Evolutionary conservation across 768 basidiomycete species (phyloP), one percentile per base, ranked within the genome.

Genomic region (Amanita molliuscula): DNA sequence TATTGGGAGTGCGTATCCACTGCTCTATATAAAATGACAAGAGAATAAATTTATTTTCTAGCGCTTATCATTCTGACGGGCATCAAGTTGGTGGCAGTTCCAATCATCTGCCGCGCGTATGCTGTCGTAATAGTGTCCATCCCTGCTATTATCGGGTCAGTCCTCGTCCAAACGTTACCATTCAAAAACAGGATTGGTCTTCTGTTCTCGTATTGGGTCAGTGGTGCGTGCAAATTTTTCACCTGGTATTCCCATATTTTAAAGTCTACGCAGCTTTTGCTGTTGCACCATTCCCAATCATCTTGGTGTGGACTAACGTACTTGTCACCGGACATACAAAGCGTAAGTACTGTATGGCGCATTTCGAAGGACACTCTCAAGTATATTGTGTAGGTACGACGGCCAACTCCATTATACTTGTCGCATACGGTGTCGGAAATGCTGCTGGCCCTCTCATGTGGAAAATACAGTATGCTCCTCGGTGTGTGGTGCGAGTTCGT

Each of bases 361-460:
- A n/a, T 35, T 43, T 21, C 28, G 4, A 18, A 28, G 18, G 16
- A 15, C 20, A 11, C 21, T 34, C 16, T 28, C 7, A 34, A 37
- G 18, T 20, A 3, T 13, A 15, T 10, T n/a, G 11, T 42, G 8
- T 55, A 84, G 82, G 78, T 47, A 81, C 82, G 1, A 88, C 86
- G 3, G 78, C 78, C 13, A 90, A 88, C 58, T 86, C 84, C 15
- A 75, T 88, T 53, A 70, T 88, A 38, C 74, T 90, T 35, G 71
- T 77, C 51, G 80, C 75, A 1, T 92, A 89, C 62, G 84, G 79
- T 18, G 68, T 87, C 25, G 88, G 85, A 48, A 89, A 90, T 59
- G 77, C 85, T 13, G 81, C 74, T 2, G 75, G 84, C 4, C 81
- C 84, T 25, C 82, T 84, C 58, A 84, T 87, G 77, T 90, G 87